Evolutionary conservation across 768 basidiomycete genomes (phyloP), one percentile per base, ranked within the genome.

Genomic region (Imleria badia): DNA sequence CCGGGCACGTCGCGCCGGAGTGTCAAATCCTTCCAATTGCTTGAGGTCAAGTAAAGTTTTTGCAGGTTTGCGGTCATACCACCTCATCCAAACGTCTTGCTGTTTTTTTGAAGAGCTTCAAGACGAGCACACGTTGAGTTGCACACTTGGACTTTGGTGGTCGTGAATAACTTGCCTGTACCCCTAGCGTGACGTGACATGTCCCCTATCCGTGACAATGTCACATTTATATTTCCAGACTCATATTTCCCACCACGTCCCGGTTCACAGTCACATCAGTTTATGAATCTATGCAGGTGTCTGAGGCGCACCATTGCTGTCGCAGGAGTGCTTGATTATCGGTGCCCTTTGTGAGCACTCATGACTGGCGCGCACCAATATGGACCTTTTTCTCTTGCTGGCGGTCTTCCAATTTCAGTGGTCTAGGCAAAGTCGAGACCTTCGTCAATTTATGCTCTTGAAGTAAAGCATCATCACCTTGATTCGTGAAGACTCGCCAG

Each of bases 1-100:
- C 31, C n/a, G n/a, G n/a, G n/a, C n/a, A 31, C 11, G 39, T 48
- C 49, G 35, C 51, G 29, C 51, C 44, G 34, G 49, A 14, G 41
- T 45, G 42, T 43, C 39, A 52, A 23, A 26, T 46, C 43, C 48
- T 44, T 33, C 43, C 45, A n/a, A 29, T 49, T 55, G 44, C 53
- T 62, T 48, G 49, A 57, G 34, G 45, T 22, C 35, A 20, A 34
- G 38, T 38, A 20, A 15, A 9, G 20, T 49, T 38, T n/a, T n/a
- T n/a, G n/a, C n/a, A n/a, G n/a, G n/a, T n/a, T n/a, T n/a, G n/a
- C n/a, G n/a, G n/a, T n/a, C 54, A 58, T 64, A 52, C 65, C 47
- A 61, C 60, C 54, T 71, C 67, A 71, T 62, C 69, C 67, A 56
- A 48, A 40, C 38, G 43, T 52, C 52, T 66, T 68, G 64, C 31